phyloP scores from a whole-genome alignment of 345 rosid genomes.

The Chamaenerion angustifolium region DNA sequence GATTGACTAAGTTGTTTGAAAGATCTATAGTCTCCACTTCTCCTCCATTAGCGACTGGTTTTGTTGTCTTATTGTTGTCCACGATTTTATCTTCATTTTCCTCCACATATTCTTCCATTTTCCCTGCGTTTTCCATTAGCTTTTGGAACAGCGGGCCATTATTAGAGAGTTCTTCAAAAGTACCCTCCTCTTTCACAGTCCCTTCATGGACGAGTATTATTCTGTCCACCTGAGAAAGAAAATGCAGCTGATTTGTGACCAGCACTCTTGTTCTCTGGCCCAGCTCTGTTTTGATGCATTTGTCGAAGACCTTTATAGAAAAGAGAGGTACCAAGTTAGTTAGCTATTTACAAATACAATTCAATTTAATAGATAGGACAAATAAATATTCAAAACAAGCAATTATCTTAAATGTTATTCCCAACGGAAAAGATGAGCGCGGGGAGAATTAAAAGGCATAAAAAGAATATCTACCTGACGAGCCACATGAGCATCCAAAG shows the following conservation, averaged over 20 bases:
- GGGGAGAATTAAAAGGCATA: no score
- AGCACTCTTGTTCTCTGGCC: slow-evolving; percentile 81
- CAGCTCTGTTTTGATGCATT: slow-evolving; percentile 78
- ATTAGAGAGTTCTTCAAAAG: slow-evolving; percentile 70
- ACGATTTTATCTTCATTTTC: slow-evolving; percentile 41
- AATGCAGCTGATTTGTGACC: slow-evolving; percentile 97
- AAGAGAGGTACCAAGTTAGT: no score
- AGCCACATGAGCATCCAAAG: slow-evolving; percentile 95
- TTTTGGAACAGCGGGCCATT: slow-evolving; percentile 65
- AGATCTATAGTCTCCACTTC: slow-evolving; percentile 14
- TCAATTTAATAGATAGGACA: no score
- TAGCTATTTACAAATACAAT: no score
- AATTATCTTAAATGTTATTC: no score
- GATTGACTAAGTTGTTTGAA: slow-evolving; percentile 22
- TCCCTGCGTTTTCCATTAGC: slow-evolving; percentile 98
- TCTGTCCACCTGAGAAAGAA: slow-evolving; percentile 91
- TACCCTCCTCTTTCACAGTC: slow-evolving; percentile 81
- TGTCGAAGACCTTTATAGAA: slow-evolving; percentile 68
- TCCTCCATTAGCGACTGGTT: slow-evolving; percentile 46
- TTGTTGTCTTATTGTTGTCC: slow-evolving; percentile 27
- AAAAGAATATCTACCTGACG: slow-evolving; percentile 53
- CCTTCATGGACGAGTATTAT: slow-evolving; percentile 91
- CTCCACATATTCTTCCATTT: slow-evolving; percentile 86
- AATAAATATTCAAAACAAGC: no score
- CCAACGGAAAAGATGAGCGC: no score